These are phyloP conservation scores for Ogataea trehaloabstinens DNA, from an alignment of 805 yeast genomes.

Conservation along the genomic window DNA sequence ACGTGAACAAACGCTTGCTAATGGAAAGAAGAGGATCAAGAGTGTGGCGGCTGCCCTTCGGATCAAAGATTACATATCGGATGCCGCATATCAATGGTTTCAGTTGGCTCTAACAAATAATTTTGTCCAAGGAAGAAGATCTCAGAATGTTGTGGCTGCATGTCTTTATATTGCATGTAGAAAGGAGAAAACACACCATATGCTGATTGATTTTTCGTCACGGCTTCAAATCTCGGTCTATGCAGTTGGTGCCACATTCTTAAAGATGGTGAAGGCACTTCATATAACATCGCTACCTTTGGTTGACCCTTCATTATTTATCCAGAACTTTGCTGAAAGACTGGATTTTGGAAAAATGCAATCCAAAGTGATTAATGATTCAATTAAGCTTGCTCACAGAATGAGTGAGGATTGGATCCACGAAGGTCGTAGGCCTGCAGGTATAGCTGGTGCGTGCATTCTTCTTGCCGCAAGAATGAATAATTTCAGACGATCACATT, in stretches of 20 bases:
- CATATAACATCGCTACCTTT: constrained; percentile 76
- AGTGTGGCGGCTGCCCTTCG: constrained; percentile 75
- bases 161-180: constrained; percentile 95
- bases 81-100: constrained; percentile 88
- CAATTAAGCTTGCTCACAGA: constrained; percentile 78
- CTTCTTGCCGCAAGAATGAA: constrained; percentile 96
- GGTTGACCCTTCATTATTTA: constrained; percentile 91
- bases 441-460: constrained; percentile 96
- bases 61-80: constrained; percentile 83
- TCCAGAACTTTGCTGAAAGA: constrained; percentile 89
- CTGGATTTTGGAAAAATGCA: constrained; percentile 75
- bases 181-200: constrained; percentile 84
- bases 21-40: constrained; percentile 75
- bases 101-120: constrained; percentile 80
- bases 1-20: constrained; percentile 83
- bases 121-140: constrained; percentile 95
- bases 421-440: constrained; percentile 97
- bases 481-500: constrained; percentile 84
- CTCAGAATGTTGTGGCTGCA: constrained; percentile 93
- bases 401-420: constrained; percentile 96
- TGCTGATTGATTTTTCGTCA: constrained; percentile 94
- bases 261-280: constrained; percentile 85
- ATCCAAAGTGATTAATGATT: constrained; percentile 80
- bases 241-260: constrained; percentile 92
- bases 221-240: constrained; percentile 87